Conservation (phyloP, 352 stramenopile genomes). For the Pythium angustatum region DNA sequence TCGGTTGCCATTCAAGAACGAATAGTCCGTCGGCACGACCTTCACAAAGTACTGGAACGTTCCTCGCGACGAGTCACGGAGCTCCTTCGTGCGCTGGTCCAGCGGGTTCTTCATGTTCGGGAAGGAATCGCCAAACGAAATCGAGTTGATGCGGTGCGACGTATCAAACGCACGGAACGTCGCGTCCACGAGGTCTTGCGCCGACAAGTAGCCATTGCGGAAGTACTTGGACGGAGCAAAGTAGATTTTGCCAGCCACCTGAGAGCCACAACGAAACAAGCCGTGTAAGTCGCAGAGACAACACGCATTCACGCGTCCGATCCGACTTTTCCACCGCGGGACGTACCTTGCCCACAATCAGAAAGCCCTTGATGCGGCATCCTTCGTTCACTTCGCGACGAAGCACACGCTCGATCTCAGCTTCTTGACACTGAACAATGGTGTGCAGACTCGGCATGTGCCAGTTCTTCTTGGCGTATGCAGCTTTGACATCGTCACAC, state of each 20-base stretch:
- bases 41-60: slow-evolving; percentile 88
- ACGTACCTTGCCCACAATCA: slow-evolving; percentile 74
- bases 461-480: slow-evolving; percentile 72
- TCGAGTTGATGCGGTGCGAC: slow-evolving; percentile 37
- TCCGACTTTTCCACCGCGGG: too few relatives aligned
- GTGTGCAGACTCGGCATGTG: slow-evolving; percentile 81
- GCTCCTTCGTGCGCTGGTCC: slow-evolving; percentile 61
- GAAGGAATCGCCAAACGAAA: slow-evolving; percentile 78
- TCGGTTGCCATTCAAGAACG: slow-evolving; percentile 79
- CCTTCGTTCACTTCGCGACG: slow-evolving; percentile 76
- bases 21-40: slow-evolving; percentile 96
- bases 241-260: slow-evolving; percentile 80
- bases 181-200: slow-evolving; percentile 30
- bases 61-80: slow-evolving; percentile 52
- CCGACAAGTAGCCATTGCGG: slow-evolving; percentile 61
- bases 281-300: too few relatives aligned
- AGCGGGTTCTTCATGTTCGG: slow-evolving; percentile 87
- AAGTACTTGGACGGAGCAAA: slow-evolving; percentile 87
- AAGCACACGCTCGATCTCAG: slow-evolving; percentile 75
- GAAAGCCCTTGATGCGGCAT: slow-evolving; percentile 70
- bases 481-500: slow-evolving; percentile 45
- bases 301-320: too few relatives aligned
- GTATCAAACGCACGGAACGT: slow-evolving; percentile 39
- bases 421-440: slow-evolving; percentile 72
- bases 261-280: too few relatives aligned